Conservation (phyloP, 2,329 filamentous ascomycete genomes). For the Penicillium sp. region DNA sequence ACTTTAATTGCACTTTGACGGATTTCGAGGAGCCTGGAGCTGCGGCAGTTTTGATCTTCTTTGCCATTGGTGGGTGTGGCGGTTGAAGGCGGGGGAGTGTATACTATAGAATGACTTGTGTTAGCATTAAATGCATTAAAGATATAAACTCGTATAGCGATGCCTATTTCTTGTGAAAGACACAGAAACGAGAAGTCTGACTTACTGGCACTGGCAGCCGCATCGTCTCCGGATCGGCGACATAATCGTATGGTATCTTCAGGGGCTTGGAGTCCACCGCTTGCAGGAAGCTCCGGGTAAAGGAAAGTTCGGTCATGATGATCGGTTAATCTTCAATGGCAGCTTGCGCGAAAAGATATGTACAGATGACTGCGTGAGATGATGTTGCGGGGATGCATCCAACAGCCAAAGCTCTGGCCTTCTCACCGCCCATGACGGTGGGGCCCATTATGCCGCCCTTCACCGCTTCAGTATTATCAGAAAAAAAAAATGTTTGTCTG, state of each 20-base stretch:
- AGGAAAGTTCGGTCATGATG: slow-evolving; percentile 75
- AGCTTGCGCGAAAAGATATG: neutral
- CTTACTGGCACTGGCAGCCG: slow-evolving; percentile 72
- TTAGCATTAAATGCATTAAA: neutral
- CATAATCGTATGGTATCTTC: slow-evolving; percentile 84
- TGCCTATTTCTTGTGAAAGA: neutral
- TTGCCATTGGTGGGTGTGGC: slow-evolving; percentile 42
- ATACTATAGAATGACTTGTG: slow-evolving; percentile 28
- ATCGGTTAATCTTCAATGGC: neutral
- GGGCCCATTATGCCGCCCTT: slow-evolving; percentile 6
- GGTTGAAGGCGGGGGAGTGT: slow-evolving; percentile 45
- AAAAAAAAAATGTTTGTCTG: slow-evolving; percentile 13
- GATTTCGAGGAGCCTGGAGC: slow-evolving; percentile 40
- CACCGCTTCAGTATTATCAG: slow-evolving; percentile 9
- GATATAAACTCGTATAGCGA: neutral
- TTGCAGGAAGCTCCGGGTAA: slow-evolving; percentile 78
- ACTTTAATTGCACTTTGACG: slow-evolving; percentile 31
- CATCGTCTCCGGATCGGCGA: slow-evolving; percentile 78
- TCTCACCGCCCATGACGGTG: slow-evolving; percentile 8
- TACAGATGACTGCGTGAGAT: neutral
- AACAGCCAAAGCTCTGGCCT: slow-evolving; percentile 2
- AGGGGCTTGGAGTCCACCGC: slow-evolving; percentile 72
- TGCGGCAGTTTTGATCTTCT: slow-evolving; percentile 30
- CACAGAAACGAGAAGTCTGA: neutral
- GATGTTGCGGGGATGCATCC: neutral